Percentiles rank a stretch among this genome's conserved stretches.
phyloP scores from a whole-genome alignment of 371 early-diverging fungal species.

The Saksenaea vasiformis region DNA sequence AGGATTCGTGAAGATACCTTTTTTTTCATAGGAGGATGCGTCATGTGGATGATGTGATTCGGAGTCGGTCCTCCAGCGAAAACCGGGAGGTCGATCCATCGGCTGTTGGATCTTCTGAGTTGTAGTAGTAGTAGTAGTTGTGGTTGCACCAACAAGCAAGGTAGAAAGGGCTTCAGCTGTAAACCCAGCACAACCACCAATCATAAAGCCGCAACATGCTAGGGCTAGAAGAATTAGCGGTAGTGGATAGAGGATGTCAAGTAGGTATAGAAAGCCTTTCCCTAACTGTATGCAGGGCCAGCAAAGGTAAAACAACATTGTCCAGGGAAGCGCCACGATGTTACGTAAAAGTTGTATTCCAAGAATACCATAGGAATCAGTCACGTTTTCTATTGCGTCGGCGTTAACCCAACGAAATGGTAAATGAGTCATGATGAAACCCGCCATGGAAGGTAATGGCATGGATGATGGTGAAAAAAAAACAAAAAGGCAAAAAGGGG shows the following conservation, averaged over 20 bases:
- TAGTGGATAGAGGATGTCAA: constrained; percentile 15
- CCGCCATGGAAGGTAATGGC: not conserved
- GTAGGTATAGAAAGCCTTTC: constrained; percentile 15
- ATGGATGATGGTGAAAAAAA: not conserved
- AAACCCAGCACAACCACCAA: constrained; percentile 55
- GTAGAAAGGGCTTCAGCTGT: constrained; percentile 42
- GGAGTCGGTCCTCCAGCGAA: too few species aligned
- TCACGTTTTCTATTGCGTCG: not conserved
- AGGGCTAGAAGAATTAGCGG: constrained; percentile 27
- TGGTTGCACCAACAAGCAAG: constrained; percentile 30
- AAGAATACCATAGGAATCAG: not conserved
- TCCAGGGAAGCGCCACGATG: not conserved
- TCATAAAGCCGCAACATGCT: constrained; percentile 35
- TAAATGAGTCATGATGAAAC: not conserved
- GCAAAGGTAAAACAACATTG: not conserved
- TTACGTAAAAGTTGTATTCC: too few species aligned
- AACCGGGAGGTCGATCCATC: too few species aligned
- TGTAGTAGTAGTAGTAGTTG: not conserved
- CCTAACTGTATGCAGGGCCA: not conserved
- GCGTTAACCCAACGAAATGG: not conserved
- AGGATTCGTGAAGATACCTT: too few species aligned
- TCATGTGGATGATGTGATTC: too few species aligned
- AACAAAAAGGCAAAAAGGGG: not conserved
- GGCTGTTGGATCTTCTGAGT: not conserved
- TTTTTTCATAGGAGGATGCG: too few species aligned